These are phyloP conservation scores for Mycena sp. DNA, from an alignment of 1,284 basidiomycete species.

Conservation along the genomic window DNA sequence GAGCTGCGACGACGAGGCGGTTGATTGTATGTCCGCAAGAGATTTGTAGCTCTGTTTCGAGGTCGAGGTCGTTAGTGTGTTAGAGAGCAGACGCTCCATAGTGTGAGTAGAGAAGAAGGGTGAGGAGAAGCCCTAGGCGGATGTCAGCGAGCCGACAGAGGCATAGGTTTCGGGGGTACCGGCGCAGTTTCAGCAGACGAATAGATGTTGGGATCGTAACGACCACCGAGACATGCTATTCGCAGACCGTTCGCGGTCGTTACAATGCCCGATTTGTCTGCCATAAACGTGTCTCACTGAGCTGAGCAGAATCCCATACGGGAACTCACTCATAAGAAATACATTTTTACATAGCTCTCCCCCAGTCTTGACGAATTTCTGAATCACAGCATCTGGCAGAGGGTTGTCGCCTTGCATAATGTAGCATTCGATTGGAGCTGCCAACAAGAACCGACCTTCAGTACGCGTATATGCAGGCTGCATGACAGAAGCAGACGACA, in stretches of 20 bases:
- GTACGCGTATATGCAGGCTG: slow-evolving; percentile 16
- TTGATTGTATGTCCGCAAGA: slow-evolving; percentile 73
- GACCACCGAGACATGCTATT: slow-evolving; percentile 87
- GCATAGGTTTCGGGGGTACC: slow-evolving; percentile 49
- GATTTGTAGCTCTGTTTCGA: slow-evolving; percentile 64
- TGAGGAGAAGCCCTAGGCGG: slow-evolving; percentile 69
- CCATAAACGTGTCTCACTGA: slow-evolving; percentile 36
- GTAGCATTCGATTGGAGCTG: slow-evolving; percentile 91
- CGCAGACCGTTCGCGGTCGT: slow-evolving; percentile 87
- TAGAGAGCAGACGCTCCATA: slow-evolving; percentile 76
- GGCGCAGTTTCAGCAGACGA: slow-evolving; percentile 64
- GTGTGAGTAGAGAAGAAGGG: slow-evolving; percentile 78
- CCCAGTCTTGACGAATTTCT: slow-evolving; percentile 77
- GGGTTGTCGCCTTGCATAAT: slow-evolving; percentile 87
- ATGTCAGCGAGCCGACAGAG: slow-evolving; percentile 39
- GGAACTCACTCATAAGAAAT: slow-evolving; percentile 80
- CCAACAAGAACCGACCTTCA: slow-evolving; percentile 18
- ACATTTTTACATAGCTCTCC: slow-evolving; percentile 86
- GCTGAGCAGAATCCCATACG: slow-evolving; percentile 45
- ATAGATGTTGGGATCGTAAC: slow-evolving; percentile 73
- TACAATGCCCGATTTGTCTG: slow-evolving; percentile 86
- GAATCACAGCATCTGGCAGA: slow-evolving; percentile 76
- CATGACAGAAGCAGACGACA: slow-evolving; percentile 22
- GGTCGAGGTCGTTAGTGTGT: slow-evolving; percentile 63
- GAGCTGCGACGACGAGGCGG: slow-evolving; percentile 66